Evolutionary conservation across 306 rosid genomes (phyloP).

Genomic region (Morella rubra): DNA sequence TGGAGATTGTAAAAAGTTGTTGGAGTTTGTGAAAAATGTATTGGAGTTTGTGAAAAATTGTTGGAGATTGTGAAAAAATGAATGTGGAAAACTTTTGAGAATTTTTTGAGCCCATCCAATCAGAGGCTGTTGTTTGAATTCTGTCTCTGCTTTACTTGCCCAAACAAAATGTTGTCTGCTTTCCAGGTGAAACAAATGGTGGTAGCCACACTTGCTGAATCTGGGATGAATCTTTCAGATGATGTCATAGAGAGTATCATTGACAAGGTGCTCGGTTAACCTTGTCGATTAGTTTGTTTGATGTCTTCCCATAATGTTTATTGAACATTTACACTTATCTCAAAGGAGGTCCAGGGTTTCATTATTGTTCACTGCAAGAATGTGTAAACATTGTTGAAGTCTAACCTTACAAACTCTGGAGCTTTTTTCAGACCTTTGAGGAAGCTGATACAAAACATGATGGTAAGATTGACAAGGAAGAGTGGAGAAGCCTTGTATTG

Average conservation of each 20-base stretch:
- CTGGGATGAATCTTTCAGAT: slow-evolving; percentile 98
- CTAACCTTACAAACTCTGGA: slow-evolving; percentile 3
- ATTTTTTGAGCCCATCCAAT: too few relatives aligned
- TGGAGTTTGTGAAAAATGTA: too few relatives aligned
- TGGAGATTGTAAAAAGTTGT: too few relatives aligned
- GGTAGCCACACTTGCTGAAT: slow-evolving; percentile 97
- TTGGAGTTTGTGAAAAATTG: too few relatives aligned
- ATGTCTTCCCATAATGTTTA: background rate
- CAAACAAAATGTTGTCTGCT: slow-evolving; percentile 2
- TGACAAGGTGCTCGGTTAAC: slow-evolving; percentile 67
- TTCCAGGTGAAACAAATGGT: slow-evolving; percentile 98
- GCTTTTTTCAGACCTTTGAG: slow-evolving; percentile 74
- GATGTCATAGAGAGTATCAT: slow-evolving; percentile 97
- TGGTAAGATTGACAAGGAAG: slow-evolving; percentile 96
- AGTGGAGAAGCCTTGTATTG: slow-evolving; percentile 93
- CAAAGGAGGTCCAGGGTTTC: background rate
- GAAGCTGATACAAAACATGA: slow-evolving; percentile 99
- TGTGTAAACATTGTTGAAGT: background rate
- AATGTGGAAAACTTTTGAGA: too few relatives aligned
- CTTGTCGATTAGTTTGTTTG: background rate
- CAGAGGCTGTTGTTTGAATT: too few relatives aligned
- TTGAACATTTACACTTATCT: background rate
- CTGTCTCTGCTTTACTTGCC: too few relatives aligned
- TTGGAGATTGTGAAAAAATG: too few relatives aligned
- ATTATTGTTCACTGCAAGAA: background rate